A percentile compares a stretch with the other conserved stretches of the same genome.
These are phyloP conservation scores for Aspergillus bombycis DNA, from an alignment of 2,329 filamentous ascomycete genomes.

Conservation along the genomic window DNA sequence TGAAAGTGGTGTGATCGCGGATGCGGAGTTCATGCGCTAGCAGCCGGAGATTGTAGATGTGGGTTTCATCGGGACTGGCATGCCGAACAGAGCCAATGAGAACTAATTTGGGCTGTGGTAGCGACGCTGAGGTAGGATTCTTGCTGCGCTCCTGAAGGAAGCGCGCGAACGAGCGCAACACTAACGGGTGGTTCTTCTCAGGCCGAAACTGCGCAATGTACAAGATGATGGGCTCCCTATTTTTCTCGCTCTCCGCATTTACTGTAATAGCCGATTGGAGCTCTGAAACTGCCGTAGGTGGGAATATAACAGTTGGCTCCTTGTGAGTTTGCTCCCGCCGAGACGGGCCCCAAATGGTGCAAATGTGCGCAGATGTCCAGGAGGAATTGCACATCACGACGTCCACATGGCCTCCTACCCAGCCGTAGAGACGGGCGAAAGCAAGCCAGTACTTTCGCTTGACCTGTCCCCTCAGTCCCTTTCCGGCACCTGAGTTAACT, in stretches of 20 bases:
- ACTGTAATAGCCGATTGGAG: conserved; percentile 75
- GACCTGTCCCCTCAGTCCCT: conserved; percentile 67
- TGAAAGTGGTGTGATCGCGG: conserved; percentile 81
- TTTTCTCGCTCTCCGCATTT: conserved; percentile 67
- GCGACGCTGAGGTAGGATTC: conserved; percentile 50
- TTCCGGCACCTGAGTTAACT: conserved; percentile 80
- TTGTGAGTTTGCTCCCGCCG: conserved; percentile 47
- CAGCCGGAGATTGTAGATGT: conserved; percentile 84
- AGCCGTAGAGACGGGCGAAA: conserved; percentile 81
- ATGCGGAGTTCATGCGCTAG: conserved; percentile 85
- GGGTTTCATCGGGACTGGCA: conserved; percentile 51
- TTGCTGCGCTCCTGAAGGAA: conserved; percentile 64
- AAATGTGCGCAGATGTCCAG: conserved; percentile 88
- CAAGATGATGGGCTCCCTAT: conserved; percentile 72
- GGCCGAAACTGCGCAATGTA: conserved; percentile 98
- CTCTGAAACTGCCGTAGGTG: conserved; percentile 87
- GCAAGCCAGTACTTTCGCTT: conserved; percentile 86
- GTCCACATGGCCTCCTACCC: conserved; percentile 81
- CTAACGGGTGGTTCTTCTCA: conserved; percentile 91
- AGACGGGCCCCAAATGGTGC: conserved; percentile 71
- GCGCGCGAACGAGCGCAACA: conserved; percentile 80
- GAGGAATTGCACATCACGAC: conserved; percentile 97
- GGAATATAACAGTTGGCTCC: conserved; percentile 73
- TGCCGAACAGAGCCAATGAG: conserved; percentile 93
- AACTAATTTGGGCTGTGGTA: conserved; percentile 65